Conservation (phyloP, 169 alveolate species). For the Ichthyophthirius multifiliis region DNA sequence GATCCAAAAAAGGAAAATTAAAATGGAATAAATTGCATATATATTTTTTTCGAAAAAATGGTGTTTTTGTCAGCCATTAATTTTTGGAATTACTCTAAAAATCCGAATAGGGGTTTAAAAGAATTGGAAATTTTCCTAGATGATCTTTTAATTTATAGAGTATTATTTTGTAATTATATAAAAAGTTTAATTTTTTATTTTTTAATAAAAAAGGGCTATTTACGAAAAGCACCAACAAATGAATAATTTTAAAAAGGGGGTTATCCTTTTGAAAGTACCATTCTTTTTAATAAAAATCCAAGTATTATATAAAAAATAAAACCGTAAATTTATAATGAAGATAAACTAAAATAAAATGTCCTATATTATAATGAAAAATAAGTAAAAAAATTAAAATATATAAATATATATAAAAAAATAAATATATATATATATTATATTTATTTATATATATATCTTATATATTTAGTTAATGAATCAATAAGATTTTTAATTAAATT, state of each 20-base stretch:
- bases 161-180: neutral
- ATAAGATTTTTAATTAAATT: too few species aligned
- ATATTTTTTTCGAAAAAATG: conserved; percentile 45
- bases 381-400: neutral
- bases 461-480: too few species aligned
- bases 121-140: conserved; percentile 64
- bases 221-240: neutral
- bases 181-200: neutral
- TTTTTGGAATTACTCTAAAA: conserved; percentile 73
- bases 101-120: conserved; percentile 68
- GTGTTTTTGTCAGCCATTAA: conserved; percentile 41
- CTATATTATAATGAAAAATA: neutral
- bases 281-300: conserved; percentile 2
- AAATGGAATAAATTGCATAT: conserved; percentile 43
- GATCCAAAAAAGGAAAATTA: conserved; percentile 24
- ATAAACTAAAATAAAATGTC: neutral
- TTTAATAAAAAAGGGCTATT: neutral
- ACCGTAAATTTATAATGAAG: neutral
- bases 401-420: neutral
- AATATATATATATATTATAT: too few species aligned
- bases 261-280: neutral
- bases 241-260: neutral
- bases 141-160: conserved; percentile 56
- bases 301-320: neutral
- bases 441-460: too few species aligned